Base-by-base conservation (phyloP, 1,139 yeast species). In the Protomyces inundatus region DNA sequence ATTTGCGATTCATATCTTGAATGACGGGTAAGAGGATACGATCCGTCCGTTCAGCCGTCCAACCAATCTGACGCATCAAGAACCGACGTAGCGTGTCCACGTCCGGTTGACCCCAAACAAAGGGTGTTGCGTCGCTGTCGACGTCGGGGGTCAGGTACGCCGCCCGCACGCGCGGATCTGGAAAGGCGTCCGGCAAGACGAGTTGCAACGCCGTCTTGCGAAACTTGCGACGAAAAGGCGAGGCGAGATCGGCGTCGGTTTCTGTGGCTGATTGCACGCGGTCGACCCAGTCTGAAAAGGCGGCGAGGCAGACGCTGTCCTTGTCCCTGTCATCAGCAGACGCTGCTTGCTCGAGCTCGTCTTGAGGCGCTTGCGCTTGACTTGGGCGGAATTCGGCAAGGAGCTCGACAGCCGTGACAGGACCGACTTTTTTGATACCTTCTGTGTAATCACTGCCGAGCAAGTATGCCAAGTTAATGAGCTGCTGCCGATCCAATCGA, bases 391-490 rank as follows among this genome's bases (percentile, higher is more conserved):
- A 95, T 69, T 91, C 96, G 0, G 96, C 96, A 42, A 95, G 72
- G n/a, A 95, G 83, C 74, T 95, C 98, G 83, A 90, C 83, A 0
- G 97, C 95, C 37, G 87, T 80, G 0, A 93, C 98, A 0, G 97
- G 97, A 0, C 98, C 98, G 65, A 93, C 81, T 1, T 97, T 96
- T 66, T 87, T 86, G 45, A 93, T 76, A 0, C 98, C 98, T 66
- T 87, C 90, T 0, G 98, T 90, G 73, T 93, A 93, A 76, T 93
- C 98, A 74, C 97, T 89, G 0, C 98, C 98, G 36, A 93, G 76
- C 37, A 93, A 74, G 55, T 86, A 80, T 0, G 97, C 98, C 68
- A 93, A 74, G 55, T 87, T 90, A 53, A 93, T 88, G 72, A 91
- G 75, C 67, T 82, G 82, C 1, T 77, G 72, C 66, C 88, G 82